Evolutionary conservation across 164 flowering plant genomes (phyloP).

Genomic region (Aristolochia contorta): DNA sequence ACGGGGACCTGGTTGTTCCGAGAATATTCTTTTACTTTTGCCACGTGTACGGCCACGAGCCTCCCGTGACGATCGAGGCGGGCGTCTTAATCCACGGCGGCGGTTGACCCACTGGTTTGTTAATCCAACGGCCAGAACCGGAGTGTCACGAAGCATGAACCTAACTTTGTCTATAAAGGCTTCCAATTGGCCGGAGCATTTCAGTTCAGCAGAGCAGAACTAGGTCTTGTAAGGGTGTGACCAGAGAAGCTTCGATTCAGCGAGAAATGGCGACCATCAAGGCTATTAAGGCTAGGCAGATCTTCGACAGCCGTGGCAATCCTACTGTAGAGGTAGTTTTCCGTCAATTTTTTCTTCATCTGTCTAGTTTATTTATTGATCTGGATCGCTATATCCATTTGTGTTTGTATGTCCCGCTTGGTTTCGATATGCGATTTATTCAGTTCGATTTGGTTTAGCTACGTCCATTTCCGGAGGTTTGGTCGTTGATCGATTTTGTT

Average conservation of each 20-base stretch:
- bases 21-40: too few relatives aligned
- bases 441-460: neutral
- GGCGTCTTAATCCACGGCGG: too few relatives aligned
- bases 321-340: slow-evolving; percentile 46
- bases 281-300: slow-evolving; percentile 43
- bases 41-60: too few relatives aligned
- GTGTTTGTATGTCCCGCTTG: neutral
- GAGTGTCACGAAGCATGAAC: too few relatives aligned
- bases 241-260: neutral
- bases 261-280: slow-evolving; percentile 31
- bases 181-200: too few relatives aligned
- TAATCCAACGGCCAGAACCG: too few relatives aligned
- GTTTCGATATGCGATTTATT: neutral
- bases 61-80: too few relatives aligned
- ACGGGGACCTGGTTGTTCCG: too few relatives aligned
- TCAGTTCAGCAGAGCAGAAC: too few relatives aligned
- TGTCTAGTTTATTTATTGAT: neutral
- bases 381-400: neutral
- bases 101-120: too few relatives aligned
- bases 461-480: neutral
- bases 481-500: neutral
- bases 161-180: too few relatives aligned
- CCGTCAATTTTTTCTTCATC: neutral
- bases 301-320: slow-evolving; percentile 59
- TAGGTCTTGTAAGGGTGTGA: too few relatives aligned